These are phyloP conservation scores for Yarrowia keelungensis DNA, from an alignment of 805 yeast species.

Conservation along the genomic window DNA sequence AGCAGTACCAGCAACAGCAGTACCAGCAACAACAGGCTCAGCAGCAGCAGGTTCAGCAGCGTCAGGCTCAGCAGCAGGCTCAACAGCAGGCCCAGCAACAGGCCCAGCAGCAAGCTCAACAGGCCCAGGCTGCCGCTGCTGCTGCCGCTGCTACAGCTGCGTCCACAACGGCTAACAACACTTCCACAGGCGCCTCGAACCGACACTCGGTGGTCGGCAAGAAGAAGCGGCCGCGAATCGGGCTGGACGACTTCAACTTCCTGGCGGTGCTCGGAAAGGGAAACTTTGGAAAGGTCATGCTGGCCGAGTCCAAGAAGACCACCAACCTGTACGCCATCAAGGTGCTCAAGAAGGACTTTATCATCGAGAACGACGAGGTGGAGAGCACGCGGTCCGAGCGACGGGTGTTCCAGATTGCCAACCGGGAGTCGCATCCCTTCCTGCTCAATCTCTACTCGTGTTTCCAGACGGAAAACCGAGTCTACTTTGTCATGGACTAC, in stretches of 20 bases:
- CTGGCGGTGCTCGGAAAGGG: slow-evolving; percentile 97
- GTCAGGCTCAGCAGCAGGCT: slow-evolving; percentile 35
- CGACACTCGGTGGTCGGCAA: slow-evolving; percentile 10
- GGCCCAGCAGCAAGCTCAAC: slow-evolving; percentile 25
- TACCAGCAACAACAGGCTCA: slow-evolving; percentile 39
- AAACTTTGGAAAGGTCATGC: slow-evolving; percentile 97
- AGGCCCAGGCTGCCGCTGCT: slow-evolving; percentile 9
- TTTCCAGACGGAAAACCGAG: slow-evolving; percentile 96
- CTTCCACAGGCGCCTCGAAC: neutral
- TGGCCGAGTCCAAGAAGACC: slow-evolving; percentile 89
- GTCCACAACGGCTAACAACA: neutral
- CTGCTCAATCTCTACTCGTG: slow-evolving; percentile 89
- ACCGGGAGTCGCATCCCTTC: slow-evolving; percentile 90
- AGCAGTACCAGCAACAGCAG: slow-evolving; percentile 39
- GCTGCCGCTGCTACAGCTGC: slow-evolving; percentile 6
- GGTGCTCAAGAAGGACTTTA: slow-evolving; percentile 94
- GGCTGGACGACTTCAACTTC: slow-evolving; percentile 93
- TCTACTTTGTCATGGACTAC: slow-evolving; percentile 98
- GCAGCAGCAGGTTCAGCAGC: slow-evolving; percentile 38
- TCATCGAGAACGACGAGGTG: slow-evolving; percentile 93
- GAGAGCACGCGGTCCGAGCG: slow-evolving; percentile 95
- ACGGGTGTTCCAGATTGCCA: slow-evolving; percentile 83
- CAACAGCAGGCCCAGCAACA: slow-evolving; percentile 39
- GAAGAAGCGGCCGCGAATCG: slow-evolving; percentile 55
- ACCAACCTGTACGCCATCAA: slow-evolving; percentile 89